Evolutionary conservation across 257 asterid genomes (phyloP).

Genomic region (Prunella vulgaris): DNA sequence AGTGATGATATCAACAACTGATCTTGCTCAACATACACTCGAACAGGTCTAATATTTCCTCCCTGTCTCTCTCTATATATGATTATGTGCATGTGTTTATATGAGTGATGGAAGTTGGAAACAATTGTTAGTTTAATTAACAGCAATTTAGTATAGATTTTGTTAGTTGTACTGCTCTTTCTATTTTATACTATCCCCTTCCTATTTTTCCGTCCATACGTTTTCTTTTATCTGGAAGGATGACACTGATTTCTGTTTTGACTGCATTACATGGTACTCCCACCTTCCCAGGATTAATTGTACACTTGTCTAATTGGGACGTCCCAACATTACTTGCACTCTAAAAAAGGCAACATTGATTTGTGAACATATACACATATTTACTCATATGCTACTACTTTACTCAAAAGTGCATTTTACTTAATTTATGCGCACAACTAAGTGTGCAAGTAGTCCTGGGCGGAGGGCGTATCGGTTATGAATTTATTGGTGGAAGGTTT

Average conservation of each 20-base stretch:
- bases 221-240: background rate
- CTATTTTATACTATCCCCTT: background rate
- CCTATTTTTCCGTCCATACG: background rate
- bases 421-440: too few relatives aligned
- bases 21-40: conserved; percentile 75
- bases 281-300: too few relatives aligned
- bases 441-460: too few relatives aligned
- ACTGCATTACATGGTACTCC: background rate
- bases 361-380: too few relatives aligned
- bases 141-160: background rate
- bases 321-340: too few relatives aligned
- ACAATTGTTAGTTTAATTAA: background rate
- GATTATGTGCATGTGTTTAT: background rate
- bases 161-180: background rate
- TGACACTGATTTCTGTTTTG: background rate
- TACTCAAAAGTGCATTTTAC: too few relatives aligned
- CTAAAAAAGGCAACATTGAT: too few relatives aligned
- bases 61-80: background rate
- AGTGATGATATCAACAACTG: conserved; percentile 86
- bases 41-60: conserved; percentile 50
- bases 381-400: too few relatives aligned
- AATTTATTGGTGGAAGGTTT: background rate
- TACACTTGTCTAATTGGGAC: too few relatives aligned
- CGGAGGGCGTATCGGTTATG: too few relatives aligned
- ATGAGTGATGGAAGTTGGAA: background rate